Evolutionary conservation across 768 basidiomycete species (phyloP), one percentile per base, ranked within the genome.

Genomic region (Trametes coccinea): DNA sequence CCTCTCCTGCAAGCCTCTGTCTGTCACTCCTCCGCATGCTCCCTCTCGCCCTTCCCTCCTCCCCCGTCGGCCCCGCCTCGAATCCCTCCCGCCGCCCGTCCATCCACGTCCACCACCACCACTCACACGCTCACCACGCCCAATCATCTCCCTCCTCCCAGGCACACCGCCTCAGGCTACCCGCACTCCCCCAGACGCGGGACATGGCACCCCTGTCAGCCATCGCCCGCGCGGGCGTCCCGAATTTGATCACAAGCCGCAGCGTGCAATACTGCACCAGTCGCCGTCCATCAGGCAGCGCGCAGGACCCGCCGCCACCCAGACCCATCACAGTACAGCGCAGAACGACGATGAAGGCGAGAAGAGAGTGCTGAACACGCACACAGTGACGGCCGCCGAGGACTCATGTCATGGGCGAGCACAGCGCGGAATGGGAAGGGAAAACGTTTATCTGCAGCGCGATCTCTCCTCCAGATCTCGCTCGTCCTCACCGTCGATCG

Each of bases 1-100:
- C 49, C 50, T 17, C 48, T 39, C 27, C 52, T 59, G 47, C 53
- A 59, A 63, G 62, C 62, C 57, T 33, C 62, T 43, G 59, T 33
- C 62, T 43, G 59, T 60, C 57, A 64, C 43, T n/a, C 51, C 59
- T 4, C 45, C 16, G 22, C 45, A 46, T 50, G 45, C 51, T 55
- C 47, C 6, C 47, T n/a, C 54, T 5, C 29, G 37, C 10, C 4
- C 56, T 7, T 56, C 33, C 11, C 41, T 58, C 27, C 34, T 29
- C 34, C 27, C 29, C 48, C 47, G 55, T 56, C 55, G n/a, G 16
- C 46, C 22, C 33, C 7, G 5, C 8, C 48, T 58, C 56, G 48
- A 58, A 58, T 58, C 56, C 48, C 30, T 40, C 17, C 48, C 56
- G 56, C 56, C 56, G 45, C 45, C 22, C 45, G 22, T 10, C 3